Base-by-base conservation (phyloP, 306 rosid genomes). In the Lotus japonicus region DNA sequence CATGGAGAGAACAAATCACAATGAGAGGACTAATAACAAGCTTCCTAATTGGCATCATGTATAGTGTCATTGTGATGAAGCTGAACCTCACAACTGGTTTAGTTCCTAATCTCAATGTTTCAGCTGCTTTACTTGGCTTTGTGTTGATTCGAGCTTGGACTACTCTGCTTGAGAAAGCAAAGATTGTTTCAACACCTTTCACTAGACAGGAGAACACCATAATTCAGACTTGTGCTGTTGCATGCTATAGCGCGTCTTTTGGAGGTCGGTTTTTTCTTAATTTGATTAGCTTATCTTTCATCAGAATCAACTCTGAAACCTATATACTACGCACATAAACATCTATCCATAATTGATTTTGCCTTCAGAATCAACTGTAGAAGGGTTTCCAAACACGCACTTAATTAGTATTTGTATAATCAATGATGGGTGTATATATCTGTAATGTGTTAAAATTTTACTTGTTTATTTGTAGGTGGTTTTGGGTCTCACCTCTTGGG, bases 201-300 rank as follows among this genome's bases (percentile, higher is more conserved):
- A 92, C 97, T 14, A 79, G 85, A 67, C 96, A 92, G 78, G 97
- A 92, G 76, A 92, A 92, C 51, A 92, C 96, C 49, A 62, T 89
- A 39, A 89, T 92, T 66, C 97, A 92, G 75, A 92, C 97, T 16
- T 92, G 96, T 81, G 96, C 96, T 11, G 96, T 87, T 38, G 97
- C 97, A 28, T 92, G 97, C 75, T 89, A 92, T 44, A 92, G 92
- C 81, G 84, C 88, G 13, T 57, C 97, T 11, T 83, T 73, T 64
- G 95, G 92, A 87, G 97, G 97, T 91, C 15, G 72, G 71, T 21
- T 18, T 70, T 75, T 35, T 35, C 5, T 73, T 12, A 42, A 3
- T 3, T 59, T 23, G 7, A 39, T 12, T 5, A 43, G 11, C 42
- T 38, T 7, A 2, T 38, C 2, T 9, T 9, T 38, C 11, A 7